Evolutionary conservation across 2,329 filamentous ascomycete genomes (phyloP).

Genomic region (Penicillium sp.): DNA sequence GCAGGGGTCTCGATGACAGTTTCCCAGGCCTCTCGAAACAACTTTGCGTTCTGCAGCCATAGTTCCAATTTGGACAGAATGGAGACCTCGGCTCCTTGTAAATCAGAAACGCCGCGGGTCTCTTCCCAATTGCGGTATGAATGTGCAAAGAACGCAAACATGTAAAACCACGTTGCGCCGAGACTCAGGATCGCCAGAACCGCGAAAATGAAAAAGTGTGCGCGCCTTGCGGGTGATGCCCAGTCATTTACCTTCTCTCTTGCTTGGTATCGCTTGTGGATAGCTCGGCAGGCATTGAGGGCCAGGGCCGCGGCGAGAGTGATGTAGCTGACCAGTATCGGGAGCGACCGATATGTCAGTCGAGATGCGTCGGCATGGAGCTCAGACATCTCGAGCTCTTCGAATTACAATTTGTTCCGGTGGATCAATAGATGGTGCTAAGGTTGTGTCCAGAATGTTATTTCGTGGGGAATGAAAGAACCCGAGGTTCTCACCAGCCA

Average conservation of each 20-base stretch:
- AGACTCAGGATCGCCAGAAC: constrained; percentile 49
- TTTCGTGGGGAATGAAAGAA: too few species aligned
- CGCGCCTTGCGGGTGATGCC: neutral
- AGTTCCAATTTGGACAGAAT: constrained; percentile 35
- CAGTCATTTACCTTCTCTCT: neutral
- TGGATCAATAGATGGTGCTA: neutral
- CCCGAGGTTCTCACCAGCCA: too few species aligned
- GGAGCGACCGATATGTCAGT: neutral
- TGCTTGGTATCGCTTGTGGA: neutral
- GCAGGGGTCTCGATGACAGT: constrained; percentile 55
- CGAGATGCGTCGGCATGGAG: neutral
- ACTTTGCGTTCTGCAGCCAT: constrained; percentile 55
- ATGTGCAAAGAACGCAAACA: constrained; percentile 43
- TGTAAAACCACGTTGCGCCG: constrained; percentile 45
- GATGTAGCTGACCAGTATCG: neutral
- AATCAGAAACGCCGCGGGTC: constrained; percentile 23
- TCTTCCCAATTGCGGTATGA: constrained; percentile 55
- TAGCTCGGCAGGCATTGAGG: neutral
- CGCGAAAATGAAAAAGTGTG: constrained; percentile 30
- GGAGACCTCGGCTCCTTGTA: constrained; percentile 26
- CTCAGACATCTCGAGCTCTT: neutral
- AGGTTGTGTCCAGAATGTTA: neutral
- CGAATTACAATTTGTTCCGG: too few species aligned
- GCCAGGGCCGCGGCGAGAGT: neutral
- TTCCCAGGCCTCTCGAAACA: constrained; percentile 54